phyloP scores from a whole-genome alignment of 106 monocot genomes.

The Dactylorhiza incarnata region DNA sequence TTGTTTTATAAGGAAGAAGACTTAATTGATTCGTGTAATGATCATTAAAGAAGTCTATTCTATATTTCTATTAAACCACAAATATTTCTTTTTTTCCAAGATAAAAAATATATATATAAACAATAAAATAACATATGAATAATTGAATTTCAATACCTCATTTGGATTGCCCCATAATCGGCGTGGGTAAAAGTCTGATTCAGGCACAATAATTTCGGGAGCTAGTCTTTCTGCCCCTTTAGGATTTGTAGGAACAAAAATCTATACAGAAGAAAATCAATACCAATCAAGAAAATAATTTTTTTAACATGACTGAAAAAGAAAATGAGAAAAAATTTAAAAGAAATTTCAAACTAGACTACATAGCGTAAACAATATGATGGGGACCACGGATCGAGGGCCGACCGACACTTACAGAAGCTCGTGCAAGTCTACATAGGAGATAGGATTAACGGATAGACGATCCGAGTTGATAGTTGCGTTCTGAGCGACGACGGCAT shows the following conservation, averaged over 20 bases:
- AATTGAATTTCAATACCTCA: conserved; percentile 17
- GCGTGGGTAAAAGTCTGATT: conserved; percentile 40
- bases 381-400: no score
- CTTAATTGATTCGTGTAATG: not conserved
- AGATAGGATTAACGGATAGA: no score
- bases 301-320: not conserved
- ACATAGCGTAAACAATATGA: not conserved
- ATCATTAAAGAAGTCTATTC: not conserved
- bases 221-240: conserved; percentile 47
- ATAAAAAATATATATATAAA: not conserved
- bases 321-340: not conserved
- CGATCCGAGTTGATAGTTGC: no score
- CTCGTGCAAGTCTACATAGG: no score
- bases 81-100: not conserved
- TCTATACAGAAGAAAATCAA: conserved; percentile 15
- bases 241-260: conserved; percentile 44
- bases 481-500: no score
- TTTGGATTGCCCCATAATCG: conserved; percentile 23
- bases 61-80: not conserved
- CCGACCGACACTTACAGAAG: no score
- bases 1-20: not conserved
- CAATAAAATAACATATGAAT: not conserved
- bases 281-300: not conserved
- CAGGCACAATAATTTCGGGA: conserved; percentile 32
- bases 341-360: not conserved